Conservation (phyloP, 208 protist genomes). For the Leishmania mexicana region DNA sequence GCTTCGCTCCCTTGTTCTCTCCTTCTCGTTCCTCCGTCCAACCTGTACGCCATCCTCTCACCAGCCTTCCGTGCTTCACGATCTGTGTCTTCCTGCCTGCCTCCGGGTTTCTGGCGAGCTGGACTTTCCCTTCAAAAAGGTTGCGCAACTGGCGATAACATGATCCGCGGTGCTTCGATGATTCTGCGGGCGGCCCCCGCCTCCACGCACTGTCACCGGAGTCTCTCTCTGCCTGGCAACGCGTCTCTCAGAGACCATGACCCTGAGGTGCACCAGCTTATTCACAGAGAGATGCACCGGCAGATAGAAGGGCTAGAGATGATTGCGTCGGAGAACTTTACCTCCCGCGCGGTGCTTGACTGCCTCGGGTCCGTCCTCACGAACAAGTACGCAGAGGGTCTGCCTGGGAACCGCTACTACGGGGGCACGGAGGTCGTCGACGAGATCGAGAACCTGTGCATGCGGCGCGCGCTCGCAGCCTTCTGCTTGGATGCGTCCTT, state of each 20-base stretch:
- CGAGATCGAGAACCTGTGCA: constrained; percentile 94
- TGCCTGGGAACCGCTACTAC: constrained; percentile 97
- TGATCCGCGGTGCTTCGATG: constrained; percentile 23
- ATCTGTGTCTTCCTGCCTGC: background rate
- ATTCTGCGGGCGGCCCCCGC: constrained; percentile 16
- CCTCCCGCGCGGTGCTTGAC: constrained; percentile 97
- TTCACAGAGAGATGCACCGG: constrained; percentile 84
- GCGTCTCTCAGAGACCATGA: constrained; percentile 57
- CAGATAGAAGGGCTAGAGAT: constrained; percentile 90
- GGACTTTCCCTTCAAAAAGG: background rate
- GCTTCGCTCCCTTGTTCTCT: background rate
- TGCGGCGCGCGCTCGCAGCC: constrained; percentile 93
- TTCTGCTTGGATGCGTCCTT: constrained; percentile 92
- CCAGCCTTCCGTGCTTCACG: background rate
- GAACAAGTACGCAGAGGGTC: constrained; percentile 99
- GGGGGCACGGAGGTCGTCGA: constrained; percentile 99
- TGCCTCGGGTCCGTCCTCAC: constrained; percentile 97
- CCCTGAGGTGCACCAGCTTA: constrained; percentile 74
- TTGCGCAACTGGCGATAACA: background rate
- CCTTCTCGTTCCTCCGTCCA: background rate
- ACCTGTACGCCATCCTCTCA: background rate
- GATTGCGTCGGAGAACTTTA: constrained; percentile 98
- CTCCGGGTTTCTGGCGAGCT: background rate
- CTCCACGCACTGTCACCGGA: background rate
- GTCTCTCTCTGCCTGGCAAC: constrained; percentile 30